A percentile compares a stretch with the other conserved stretches of the same genome.
These are phyloP conservation scores for Rutstroemia sp. DNA, from an alignment of 2,329 filamentous ascomycete genomes.

Conservation along the genomic window DNA sequence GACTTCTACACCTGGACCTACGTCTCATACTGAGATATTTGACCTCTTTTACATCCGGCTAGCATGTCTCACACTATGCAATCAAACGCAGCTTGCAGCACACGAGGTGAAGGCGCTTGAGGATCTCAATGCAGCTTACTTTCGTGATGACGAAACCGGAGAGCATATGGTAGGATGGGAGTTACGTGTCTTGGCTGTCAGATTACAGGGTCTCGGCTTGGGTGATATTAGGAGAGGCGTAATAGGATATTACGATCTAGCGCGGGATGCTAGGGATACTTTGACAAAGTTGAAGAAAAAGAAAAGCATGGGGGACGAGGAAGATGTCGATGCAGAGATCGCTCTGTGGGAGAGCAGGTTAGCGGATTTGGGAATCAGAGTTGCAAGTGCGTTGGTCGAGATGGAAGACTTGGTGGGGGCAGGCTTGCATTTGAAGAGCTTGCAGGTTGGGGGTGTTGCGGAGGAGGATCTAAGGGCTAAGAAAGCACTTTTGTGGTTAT, in stretches of 20 bases:
- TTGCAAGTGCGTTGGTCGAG: constrained; percentile 63
- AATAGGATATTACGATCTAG: constrained; percentile 86
- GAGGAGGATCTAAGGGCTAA: constrained; percentile 35
- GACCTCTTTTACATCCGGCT: constrained; percentile 73
- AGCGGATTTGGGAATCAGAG: constrained; percentile 63
- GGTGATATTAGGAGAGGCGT: constrained; percentile 77
- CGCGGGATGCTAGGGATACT: constrained; percentile 62
- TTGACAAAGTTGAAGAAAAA: constrained; percentile 40
- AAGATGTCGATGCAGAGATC: constrained; percentile 32
- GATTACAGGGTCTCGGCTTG: constrained; percentile 79
- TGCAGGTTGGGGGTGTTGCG: constrained; percentile 35
- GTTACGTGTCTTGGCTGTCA: constrained; percentile 72
- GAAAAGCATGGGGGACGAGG: background rate
- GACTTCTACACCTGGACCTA: constrained; percentile 43
- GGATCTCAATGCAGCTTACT: constrained; percentile 50
- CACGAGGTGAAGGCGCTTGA: constrained; percentile 59
- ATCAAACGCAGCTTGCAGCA: constrained; percentile 60
- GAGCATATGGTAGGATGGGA: constrained; percentile 78
- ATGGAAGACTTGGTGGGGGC: constrained; percentile 86
- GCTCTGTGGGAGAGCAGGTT: constrained; percentile 66
- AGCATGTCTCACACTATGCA: constrained; percentile 73
- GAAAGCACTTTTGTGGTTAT: constrained; percentile 64
- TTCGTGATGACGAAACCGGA: constrained; percentile 45
- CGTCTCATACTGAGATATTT: constrained; percentile 62
- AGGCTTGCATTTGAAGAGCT: constrained; percentile 58